Base-by-base conservation (phyloP, 768 basidiomycete species). In the Trametes sanguinea region DNA sequence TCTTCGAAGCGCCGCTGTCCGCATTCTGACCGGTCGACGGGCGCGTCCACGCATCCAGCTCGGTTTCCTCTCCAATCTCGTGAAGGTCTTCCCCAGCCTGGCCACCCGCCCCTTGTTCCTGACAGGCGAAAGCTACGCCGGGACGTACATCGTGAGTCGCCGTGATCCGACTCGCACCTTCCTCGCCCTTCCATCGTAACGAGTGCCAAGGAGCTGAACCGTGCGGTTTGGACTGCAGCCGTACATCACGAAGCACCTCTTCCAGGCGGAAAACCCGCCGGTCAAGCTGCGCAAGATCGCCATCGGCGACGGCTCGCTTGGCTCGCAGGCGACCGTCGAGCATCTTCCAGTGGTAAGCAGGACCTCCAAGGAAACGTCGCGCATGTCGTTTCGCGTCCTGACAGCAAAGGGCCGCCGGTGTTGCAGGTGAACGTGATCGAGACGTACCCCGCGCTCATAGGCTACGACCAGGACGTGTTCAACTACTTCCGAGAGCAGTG, bases 81-180 rank as follows among this genome's bases (percentile, higher is more conserved):
- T 89, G 67, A 85, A 85, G 65, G 83, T 90, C 6, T 91, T 90
- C 73, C 89, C 89, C n/a, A 77, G 79, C 67, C 78, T 90, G 46
- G 83, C 83, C 8, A 81, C 76, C 1, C 83, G 89, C 39, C 89
- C 89, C n/a, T 77, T 90, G 43, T 76, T 85, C 72, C 71, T 91
- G 46, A 84, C 82, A 0, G 89, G 89, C 6, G 89, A 91, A 73
- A 88, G 86, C 66, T 90, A 90, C 71, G 84, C 89, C 11, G 89
- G 89, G 42, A 80, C 80, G 65, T 89, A 87, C 68, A 88, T 90
- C 57, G 84, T 85, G 60, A 67, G 84, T 69, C 29, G 37, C 10
- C 43, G 27, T 33, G 32, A 84, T 29, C 85, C 87, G 70, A 86
- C 88, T 66, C 76, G 76, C 51, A 77, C 82, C 14, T 13, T 33